These are phyloP conservation scores for Phytophthora rubi DNA, from an alignment of 352 stramenopile species.

Conservation along the genomic window DNA sequence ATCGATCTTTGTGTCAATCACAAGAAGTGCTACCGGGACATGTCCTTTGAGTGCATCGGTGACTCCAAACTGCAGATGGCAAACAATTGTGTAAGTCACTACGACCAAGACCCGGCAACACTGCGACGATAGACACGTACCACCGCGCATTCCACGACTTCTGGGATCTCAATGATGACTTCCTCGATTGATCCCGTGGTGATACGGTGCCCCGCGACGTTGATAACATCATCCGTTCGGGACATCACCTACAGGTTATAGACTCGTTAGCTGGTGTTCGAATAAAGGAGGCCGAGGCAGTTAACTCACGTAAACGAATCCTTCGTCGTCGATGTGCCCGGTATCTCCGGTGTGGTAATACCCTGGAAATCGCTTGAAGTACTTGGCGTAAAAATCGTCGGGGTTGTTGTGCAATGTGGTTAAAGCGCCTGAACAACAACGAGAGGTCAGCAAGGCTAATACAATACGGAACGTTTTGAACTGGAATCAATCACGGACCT, in stretches of 20 bases:
- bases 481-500: conserved; percentile 33
- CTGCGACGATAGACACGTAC: conserved; percentile 28
- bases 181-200: conserved; percentile 91
- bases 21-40: conserved; percentile 49
- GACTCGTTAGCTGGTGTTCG: conserved; percentile 1
- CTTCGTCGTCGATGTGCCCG: conserved; percentile 89
- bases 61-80: conserved; percentile 45
- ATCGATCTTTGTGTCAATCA: conserved; percentile 52
- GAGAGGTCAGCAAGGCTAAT: conserved; percentile 2
- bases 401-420: conserved; percentile 89
- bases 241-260: conserved; percentile 78
- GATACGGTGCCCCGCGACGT: conserved; percentile 88
- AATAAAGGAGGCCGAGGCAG: not conserved
- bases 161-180: conserved; percentile 80
- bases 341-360: conserved; percentile 92
- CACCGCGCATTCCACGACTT: conserved; percentile 90
- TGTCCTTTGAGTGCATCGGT: conserved; percentile 53
- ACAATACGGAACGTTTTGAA: not conserved
- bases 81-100: conserved; percentile 10
- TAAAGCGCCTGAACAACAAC: conserved; percentile 50
- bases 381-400: conserved; percentile 80
- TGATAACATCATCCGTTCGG: conserved; percentile 92
- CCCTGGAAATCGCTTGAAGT: conserved; percentile 84
- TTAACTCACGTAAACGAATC: conserved; percentile 82
- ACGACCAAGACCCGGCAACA: not conserved